phyloP scores from a whole-genome alignment of 805 yeast genomes.

The Cephaloascus fragrans region DNA sequence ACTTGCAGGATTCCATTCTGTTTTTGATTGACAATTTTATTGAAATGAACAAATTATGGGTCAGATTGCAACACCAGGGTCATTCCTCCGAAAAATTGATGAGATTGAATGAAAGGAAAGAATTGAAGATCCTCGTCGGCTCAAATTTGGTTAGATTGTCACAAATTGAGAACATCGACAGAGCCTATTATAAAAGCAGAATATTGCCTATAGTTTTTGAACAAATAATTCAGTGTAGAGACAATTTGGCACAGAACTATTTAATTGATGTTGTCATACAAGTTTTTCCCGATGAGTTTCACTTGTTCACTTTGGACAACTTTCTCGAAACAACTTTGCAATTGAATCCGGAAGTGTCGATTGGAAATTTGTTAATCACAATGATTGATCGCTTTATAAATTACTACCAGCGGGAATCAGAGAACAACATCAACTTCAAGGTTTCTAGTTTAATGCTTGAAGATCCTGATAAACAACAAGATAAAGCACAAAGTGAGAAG shows the following conservation, averaged over 20 bases:
- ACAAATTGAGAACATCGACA: conserved; percentile 70
- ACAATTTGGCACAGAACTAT: conserved; percentile 86
- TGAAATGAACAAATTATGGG: conserved; percentile 98
- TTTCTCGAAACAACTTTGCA: conserved; percentile 57
- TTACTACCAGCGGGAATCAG: conserved; percentile 33
- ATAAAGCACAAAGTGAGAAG: conserved; percentile 7
- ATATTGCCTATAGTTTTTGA: conserved; percentile 77
- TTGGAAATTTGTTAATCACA: conserved; percentile 56
- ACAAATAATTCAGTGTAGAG: conserved; percentile 88
- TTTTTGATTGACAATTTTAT: conserved; percentile 81
- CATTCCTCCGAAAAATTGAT: conserved; percentile 73
- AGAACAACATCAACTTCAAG: conserved; percentile 2
- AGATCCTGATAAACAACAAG: conserved; percentile 5
- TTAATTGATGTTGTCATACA: conserved; percentile 85
- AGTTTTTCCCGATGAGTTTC: conserved; percentile 91
- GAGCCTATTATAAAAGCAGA: conserved; percentile 32
- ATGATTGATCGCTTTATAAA: conserved; percentile 63
- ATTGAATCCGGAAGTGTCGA: conserved; percentile 61
- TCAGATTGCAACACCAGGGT: conserved; percentile 91
- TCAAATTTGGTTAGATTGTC: conserved; percentile 84
- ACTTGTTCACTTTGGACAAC: conserved; percentile 59
- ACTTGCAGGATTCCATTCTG: conserved; percentile 59
- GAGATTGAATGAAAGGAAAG: conserved; percentile 73
- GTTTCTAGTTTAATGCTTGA: conserved; percentile 6
- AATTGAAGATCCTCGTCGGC: conserved; percentile 85